Conservation (phyloP, 768 basidiomycete genomes). For the Calocybe cyanea region DNA sequence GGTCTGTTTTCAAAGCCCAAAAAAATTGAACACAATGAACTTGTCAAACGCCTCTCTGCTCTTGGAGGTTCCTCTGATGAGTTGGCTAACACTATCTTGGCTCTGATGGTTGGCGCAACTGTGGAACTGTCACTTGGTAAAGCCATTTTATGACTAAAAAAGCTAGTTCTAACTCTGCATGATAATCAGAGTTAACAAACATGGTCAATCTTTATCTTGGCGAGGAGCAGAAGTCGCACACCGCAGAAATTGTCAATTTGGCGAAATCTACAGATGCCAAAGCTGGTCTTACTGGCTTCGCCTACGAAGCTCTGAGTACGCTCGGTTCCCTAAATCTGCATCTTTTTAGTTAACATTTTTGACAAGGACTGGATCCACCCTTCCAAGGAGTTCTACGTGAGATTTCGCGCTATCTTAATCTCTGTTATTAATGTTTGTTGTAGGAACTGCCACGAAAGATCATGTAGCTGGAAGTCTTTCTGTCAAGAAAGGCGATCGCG, state of each 20-base stretch:
- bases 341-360: neutral
- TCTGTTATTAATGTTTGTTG: neutral
- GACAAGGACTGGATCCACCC: conserved; percentile 65
- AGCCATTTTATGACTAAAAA: conserved; percentile 9
- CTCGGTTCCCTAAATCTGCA: conserved; percentile 13
- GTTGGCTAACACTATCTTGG: conserved; percentile 66
- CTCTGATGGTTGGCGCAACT: conserved; percentile 62
- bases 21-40: conserved; percentile 43
- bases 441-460: conserved; percentile 47
- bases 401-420: conserved; percentile 15
- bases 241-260: conserved; percentile 30
- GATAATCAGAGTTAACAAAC: conserved; percentile 54
- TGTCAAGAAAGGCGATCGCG: conserved; percentile 43
- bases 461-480: conserved; percentile 36
- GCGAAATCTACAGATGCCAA: conserved; percentile 29
- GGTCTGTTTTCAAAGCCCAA: conserved; percentile 44
- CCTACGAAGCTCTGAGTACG: conserved; percentile 69
- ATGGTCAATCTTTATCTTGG: conserved; percentile 63
- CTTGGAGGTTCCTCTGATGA: conserved; percentile 56
- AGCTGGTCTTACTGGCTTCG: conserved; percentile 47
- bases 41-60: conserved; percentile 55
- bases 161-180: neutral
- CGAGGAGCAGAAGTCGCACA: conserved; percentile 29
- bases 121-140: conserved; percentile 69
- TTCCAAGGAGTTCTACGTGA: conserved; percentile 67